A percentile compares a stretch with the other conserved stretches of the same genome.
Conservation (phyloP, 805 yeast genomes). For the Candida sakaeoensis region DNA sequence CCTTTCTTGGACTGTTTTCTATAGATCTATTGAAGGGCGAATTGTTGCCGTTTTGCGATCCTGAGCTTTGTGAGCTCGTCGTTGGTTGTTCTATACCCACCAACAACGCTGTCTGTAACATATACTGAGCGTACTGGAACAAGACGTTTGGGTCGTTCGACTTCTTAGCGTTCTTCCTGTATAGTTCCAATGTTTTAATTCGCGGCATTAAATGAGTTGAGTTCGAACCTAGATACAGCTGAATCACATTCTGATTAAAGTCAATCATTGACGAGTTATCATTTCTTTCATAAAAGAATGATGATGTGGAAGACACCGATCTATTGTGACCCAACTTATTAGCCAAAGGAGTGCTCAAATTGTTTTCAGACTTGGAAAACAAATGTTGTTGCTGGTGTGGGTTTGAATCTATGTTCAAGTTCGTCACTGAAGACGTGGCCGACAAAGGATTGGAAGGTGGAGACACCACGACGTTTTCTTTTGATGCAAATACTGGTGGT, state of each 20-base stretch:
- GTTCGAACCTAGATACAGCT: constrained; percentile 49
- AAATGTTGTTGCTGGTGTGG: background rate
- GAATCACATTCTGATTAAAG: constrained; percentile 49
- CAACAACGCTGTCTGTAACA: constrained; percentile 78
- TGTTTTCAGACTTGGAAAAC: constrained; percentile 25
- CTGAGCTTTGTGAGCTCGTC: constrained; percentile 11
- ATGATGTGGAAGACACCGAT: constrained; percentile 36
- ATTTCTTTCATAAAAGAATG: constrained; percentile 30
- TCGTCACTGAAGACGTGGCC: constrained; percentile 34
- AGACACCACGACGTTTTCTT: constrained; percentile 10
- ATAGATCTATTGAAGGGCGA: constrained; percentile 10
- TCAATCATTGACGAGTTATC: constrained; percentile 42
- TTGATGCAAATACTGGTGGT: constrained; percentile 24
- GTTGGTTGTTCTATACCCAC: constrained; percentile 33
- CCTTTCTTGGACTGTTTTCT: constrained; percentile 18
- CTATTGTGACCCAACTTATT: constrained; percentile 25
- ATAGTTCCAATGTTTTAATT: constrained; percentile 80
- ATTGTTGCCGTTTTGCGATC: constrained; percentile 5
- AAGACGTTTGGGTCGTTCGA: constrained; percentile 83
- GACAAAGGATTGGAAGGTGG: constrained; percentile 29
- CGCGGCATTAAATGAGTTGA: constrained; percentile 60
- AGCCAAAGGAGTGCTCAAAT: constrained; percentile 17
- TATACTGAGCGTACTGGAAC: constrained; percentile 87
- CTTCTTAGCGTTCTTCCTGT: constrained; percentile 79
- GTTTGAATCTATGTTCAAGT: constrained; percentile 21